Percentiles rank a stretch among this genome's conserved stretches.
Evolutionary conservation across 148 eudicot genomes (phyloP).

Genomic region (Nyssa sinensis): DNA sequence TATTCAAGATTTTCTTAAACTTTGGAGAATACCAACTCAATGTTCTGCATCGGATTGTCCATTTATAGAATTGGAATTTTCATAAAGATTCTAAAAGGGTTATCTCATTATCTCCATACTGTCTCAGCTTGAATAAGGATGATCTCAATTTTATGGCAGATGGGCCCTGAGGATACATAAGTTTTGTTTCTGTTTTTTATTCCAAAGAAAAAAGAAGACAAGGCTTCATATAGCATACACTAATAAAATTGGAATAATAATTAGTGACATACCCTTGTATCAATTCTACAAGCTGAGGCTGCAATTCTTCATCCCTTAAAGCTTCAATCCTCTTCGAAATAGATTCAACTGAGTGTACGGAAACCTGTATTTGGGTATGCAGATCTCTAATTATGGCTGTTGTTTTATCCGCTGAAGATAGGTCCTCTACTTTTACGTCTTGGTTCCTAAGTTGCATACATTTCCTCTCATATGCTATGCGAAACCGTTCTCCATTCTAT

Average conservation of each 20-base stretch:
- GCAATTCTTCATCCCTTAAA: slow-evolving; percentile 81
- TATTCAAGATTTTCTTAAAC: neutral
- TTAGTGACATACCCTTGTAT: slow-evolving; percentile 70
- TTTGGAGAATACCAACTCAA: too few relatives aligned
- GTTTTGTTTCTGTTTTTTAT: neutral
- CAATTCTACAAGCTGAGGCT: slow-evolving; percentile 84
- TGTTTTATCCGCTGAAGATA: slow-evolving; percentile 68
- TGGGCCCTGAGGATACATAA: neutral
- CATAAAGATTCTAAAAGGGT: too few relatives aligned
- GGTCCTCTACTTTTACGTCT: slow-evolving; percentile 84
- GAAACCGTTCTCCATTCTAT: slow-evolving; percentile 82
- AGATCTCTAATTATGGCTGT: slow-evolving; percentile 73
- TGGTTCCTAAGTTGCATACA: slow-evolving; percentile 68
- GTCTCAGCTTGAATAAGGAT: neutral
- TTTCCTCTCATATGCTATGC: slow-evolving; percentile 87
- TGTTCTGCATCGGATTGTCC: neutral
- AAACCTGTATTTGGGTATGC: slow-evolving; percentile 88
- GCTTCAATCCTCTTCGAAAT: slow-evolving; percentile 89
- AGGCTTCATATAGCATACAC: neutral
- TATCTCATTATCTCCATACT: neutral
- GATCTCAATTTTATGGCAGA: neutral
- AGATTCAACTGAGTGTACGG: slow-evolving; percentile 90
- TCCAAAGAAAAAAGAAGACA: too few relatives aligned
- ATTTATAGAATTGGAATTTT: neutral
- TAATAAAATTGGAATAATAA: neutral